Evolutionary conservation across 345 rosid genomes (phyloP).

Genomic region (Pistacia integerrima): DNA sequence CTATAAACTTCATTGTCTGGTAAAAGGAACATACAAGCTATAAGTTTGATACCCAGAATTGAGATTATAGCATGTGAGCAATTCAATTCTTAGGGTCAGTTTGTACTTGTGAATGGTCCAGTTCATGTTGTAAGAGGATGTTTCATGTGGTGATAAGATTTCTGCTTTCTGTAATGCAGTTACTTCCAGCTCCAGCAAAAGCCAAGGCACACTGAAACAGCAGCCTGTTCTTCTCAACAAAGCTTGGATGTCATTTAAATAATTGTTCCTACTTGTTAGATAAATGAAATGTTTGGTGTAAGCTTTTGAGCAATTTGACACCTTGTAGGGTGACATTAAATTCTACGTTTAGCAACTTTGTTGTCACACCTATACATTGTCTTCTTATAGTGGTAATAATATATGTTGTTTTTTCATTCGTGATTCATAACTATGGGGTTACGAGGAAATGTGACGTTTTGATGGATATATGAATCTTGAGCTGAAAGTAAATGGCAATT

Average conservation of each 20-base stretch:
- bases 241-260: slow-evolving; percentile 30
- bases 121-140: neutral
- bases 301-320: slow-evolving; percentile 24
- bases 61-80: neutral
- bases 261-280: slow-evolving; percentile 24
- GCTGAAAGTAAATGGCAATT: too few relatives aligned
- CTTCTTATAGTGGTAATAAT: neutral
- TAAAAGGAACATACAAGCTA: neutral
- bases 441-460: too few relatives aligned
- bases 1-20: neutral
- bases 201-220: slow-evolving; percentile 49
- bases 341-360: slow-evolving; percentile 17
- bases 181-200: slow-evolving; percentile 68
- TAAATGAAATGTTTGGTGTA: slow-evolving; percentile 32
- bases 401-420: neutral
- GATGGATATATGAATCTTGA: too few relatives aligned
- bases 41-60: neutral
- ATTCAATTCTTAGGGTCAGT: neutral
- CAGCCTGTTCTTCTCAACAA: slow-evolving; percentile 15
- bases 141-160: neutral
- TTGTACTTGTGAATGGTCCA: neutral
- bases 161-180: slow-evolving; percentile 41
- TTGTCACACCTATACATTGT: slow-evolving; percentile 18
- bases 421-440: neutral
- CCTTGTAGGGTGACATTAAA: slow-evolving; percentile 23